A percentile compares a stretch with the other conserved stretches of the same genome.
These are phyloP conservation scores for Diaporthe sp. DNA, from an alignment of 2,329 filamentous ascomycete species.

Conservation along the genomic window DNA sequence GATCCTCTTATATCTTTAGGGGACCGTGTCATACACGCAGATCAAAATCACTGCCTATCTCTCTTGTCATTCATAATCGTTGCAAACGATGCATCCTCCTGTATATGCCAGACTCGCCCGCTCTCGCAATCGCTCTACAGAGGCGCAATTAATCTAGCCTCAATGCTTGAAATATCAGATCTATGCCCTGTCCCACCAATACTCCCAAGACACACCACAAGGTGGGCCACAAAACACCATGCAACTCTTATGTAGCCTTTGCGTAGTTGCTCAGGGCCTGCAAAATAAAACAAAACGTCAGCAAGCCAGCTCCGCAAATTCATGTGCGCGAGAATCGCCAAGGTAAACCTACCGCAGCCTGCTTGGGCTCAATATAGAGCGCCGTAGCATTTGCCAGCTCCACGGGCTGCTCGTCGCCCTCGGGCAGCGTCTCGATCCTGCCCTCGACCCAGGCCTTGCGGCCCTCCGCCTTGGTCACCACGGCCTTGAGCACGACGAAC, in stretches of 20 bases:
- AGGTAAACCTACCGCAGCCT: slow-evolving; percentile 74
- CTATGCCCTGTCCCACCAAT: background rate
- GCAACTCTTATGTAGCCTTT: slow-evolving; percentile 30
- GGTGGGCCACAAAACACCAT: slow-evolving; percentile 10
- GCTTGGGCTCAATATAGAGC: slow-evolving; percentile 89
- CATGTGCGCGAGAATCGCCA: background rate
- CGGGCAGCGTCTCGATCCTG: slow-evolving; percentile 81
- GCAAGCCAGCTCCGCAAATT: background rate
- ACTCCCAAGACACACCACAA: slow-evolving; percentile 14
- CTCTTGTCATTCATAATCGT: background rate
- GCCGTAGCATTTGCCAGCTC: slow-evolving; percentile 86
- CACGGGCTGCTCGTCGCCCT: slow-evolving; percentile 70
- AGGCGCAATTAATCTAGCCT: background rate
- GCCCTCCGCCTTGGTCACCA: slow-evolving; percentile 88
- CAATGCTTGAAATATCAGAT: slow-evolving; percentile 6
- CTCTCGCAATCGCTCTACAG: slow-evolving; percentile 12
- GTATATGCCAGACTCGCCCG: background rate
- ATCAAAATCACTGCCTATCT: background rate
- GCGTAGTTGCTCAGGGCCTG: slow-evolving; percentile 34
- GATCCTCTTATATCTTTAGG: background rate
- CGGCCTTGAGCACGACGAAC: slow-evolving; percentile 82
- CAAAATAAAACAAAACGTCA: background rate
- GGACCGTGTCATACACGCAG: background rate
- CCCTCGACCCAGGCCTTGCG: slow-evolving; percentile 96
- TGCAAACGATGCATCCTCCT: background rate